Conservation (phyloP, 768 basidiomycete species). For the Mycena rebaudengoi region DNA sequence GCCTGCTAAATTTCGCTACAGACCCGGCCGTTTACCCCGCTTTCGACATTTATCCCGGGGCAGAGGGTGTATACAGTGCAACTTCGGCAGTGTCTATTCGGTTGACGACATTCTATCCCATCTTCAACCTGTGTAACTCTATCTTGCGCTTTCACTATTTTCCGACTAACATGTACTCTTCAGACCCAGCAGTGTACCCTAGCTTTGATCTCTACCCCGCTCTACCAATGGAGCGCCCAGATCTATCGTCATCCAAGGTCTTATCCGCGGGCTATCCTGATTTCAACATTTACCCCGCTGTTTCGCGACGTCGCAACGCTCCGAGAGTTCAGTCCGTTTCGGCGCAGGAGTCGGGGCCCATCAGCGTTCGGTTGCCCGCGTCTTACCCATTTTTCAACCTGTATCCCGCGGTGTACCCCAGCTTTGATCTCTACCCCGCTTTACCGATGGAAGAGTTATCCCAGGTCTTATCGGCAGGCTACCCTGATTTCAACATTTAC, state of each 20-base stretch:
- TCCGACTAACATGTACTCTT: not conserved
- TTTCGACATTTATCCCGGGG: constrained; percentile 12
- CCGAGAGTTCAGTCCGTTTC: not conserved
- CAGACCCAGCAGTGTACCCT: constrained; percentile 40
- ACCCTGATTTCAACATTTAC: constrained; percentile 50
- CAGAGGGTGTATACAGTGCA: not conserved
- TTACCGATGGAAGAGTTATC: constrained; percentile 1
- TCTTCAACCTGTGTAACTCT: constrained; percentile 30
- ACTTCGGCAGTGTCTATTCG: constrained; percentile 1
- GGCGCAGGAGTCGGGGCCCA: not conserved
- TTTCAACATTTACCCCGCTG: constrained; percentile 46
- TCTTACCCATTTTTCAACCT: no score
- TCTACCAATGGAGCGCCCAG: constrained; percentile 4
- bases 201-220: constrained; percentile 45
- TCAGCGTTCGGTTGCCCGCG: no score
- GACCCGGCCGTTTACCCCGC: constrained; percentile 15
- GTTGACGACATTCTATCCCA: constrained; percentile 24
- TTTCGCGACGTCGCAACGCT: not conserved
- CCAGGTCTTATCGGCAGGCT: constrained; percentile 28
- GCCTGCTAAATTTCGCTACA: not conserved
- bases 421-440: constrained; percentile 45
- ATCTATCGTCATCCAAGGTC: not conserved
- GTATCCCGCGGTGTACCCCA: constrained; percentile 38
- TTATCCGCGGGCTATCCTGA: constrained; percentile 41
- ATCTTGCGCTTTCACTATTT: not conserved